Conservation (phyloP, 2,329 filamentous ascomycete genomes). For the Volutella citrinella region DNA sequence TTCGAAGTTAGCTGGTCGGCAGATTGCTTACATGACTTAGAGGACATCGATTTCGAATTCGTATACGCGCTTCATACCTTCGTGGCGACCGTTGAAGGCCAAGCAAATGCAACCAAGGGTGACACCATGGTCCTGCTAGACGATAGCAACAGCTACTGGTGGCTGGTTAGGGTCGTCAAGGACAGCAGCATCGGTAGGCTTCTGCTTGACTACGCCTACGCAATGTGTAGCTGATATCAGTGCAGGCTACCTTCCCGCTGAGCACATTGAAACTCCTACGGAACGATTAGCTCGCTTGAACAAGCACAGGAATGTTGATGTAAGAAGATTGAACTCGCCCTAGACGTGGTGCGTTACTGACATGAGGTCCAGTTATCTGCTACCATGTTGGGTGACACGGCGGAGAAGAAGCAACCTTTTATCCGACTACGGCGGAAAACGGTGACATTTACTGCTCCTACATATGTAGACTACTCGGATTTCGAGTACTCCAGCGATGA, state of each 20-base stretch:
- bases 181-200: slow-evolving; percentile 85
- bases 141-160: slow-evolving; percentile 99
- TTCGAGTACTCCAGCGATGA: slow-evolving; percentile 83
- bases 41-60: slow-evolving; percentile 99
- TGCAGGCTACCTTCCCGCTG: slow-evolving; percentile 87
- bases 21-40: slow-evolving; percentile 87
- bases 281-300: slow-evolving; percentile 91
- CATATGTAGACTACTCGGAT: slow-evolving; percentile 85
- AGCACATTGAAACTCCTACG: slow-evolving; percentile 97
- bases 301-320: slow-evolving; percentile 97
- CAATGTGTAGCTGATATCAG: slow-evolving; percentile 21
- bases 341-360: slow-evolving; percentile 5
- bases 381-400: slow-evolving; percentile 59
- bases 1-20: slow-evolving; percentile 73
- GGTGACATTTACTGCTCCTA: slow-evolving; percentile 80
- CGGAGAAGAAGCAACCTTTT: slow-evolving; percentile 78
- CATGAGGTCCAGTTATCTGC: slow-evolving; percentile 49
- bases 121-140: slow-evolving; percentile 98
- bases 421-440: slow-evolving; percentile 80
- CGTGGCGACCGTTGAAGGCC: slow-evolving; percentile 94
- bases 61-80: slow-evolving; percentile 98
- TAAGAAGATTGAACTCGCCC: slow-evolving; percentile 43
- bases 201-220: no score
- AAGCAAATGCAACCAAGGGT: slow-evolving; percentile 96
- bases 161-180: slow-evolving; percentile 95